phyloP scores from a whole-genome alignment of 352 stramenopile species.

The Pythium plurisporium region DNA sequence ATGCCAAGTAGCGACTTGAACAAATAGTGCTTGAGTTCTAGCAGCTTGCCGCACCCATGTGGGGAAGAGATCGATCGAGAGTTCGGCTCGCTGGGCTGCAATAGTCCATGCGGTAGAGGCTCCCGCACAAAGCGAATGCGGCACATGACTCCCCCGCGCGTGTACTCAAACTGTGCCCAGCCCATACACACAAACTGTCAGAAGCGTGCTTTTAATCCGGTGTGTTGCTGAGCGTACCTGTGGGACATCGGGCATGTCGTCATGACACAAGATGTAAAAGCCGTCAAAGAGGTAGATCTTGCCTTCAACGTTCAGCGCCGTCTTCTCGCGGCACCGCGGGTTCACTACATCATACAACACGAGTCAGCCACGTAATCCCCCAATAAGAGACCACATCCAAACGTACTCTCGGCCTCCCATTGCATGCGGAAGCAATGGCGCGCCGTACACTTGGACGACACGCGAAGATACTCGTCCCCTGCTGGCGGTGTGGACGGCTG shows the following conservation, averaged over 20 bases:
- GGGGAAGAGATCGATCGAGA: slow-evolving; percentile 7
- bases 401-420: slow-evolving; percentile 76
- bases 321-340: slow-evolving; percentile 65
- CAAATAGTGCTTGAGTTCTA: slow-evolving; percentile 67
- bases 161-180: slow-evolving; percentile 76
- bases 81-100: slow-evolving; percentile 4
- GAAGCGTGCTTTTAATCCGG: neutral
- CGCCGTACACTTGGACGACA: slow-evolving; percentile 61
- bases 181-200: neutral
- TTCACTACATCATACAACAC: slow-evolving; percentile 48
- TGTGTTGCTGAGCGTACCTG: slow-evolving; percentile 29
- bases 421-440: slow-evolving; percentile 67
- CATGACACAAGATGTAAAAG: slow-evolving; percentile 80
- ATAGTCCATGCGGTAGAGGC: slow-evolving; percentile 48
- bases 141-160: slow-evolving; percentile 71
- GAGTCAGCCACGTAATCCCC: neutral
- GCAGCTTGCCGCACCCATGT: slow-evolving; percentile 50
- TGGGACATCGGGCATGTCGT: slow-evolving; percentile 45
- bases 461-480: slow-evolving; percentile 46
- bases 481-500: slow-evolving; percentile 2
- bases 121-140: slow-evolving; percentile 65
- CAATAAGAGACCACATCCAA: neutral
- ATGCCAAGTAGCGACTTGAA: slow-evolving; percentile 77
- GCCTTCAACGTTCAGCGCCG: slow-evolving; percentile 55
- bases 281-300: slow-evolving; percentile 79